A percentile compares a stretch with the other conserved stretches of the same genome.
Conservation (phyloP, 2,329 filamentous ascomycete genomes). For the Fusarium oligoseptatum region DNA sequence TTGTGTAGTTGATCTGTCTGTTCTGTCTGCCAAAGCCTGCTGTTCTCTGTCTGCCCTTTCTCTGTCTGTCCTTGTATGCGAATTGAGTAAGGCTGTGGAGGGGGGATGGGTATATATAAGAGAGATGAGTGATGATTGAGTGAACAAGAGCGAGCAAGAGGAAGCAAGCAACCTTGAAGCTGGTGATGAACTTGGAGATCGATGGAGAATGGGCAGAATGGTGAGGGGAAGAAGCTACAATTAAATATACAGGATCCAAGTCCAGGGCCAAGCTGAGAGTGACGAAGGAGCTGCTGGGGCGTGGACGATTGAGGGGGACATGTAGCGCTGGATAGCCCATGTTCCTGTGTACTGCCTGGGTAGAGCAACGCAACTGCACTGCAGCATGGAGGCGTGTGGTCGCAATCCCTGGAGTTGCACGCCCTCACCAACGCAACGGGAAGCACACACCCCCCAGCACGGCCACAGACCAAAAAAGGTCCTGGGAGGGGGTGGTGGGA, state of each 20-base stretch:
- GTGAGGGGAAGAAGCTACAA: slow-evolving; percentile 49
- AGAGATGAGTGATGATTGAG: slow-evolving; percentile 13
- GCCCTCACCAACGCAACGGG: neutral
- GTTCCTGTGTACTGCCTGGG: slow-evolving; percentile 5
- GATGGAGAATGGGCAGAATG: slow-evolving; percentile 34
- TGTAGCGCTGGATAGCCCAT: slow-evolving; percentile 16
- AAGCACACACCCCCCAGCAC: slow-evolving; percentile 23
- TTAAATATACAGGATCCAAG: slow-evolving; percentile 47
- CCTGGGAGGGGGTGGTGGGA: slow-evolving; percentile 28
- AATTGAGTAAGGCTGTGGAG: slow-evolving; percentile 15
- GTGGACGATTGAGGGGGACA: slow-evolving; percentile 22
- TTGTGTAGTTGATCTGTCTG: slow-evolving; percentile 13
- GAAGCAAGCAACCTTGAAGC: slow-evolving; percentile 31
- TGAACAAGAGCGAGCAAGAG: slow-evolving; percentile 18
- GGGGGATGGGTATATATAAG: slow-evolving; percentile 25
- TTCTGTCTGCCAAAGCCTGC: slow-evolving; percentile 21
- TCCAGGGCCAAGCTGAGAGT: slow-evolving; percentile 32
- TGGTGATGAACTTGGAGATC: slow-evolving; percentile 40
- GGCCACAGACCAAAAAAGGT: slow-evolving; percentile 41
- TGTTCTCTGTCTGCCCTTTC: slow-evolving; percentile 29
- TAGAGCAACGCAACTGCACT: neutral
- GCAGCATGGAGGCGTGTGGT: neutral
- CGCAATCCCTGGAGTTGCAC: slow-evolving; percentile 5
- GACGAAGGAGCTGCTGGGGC: slow-evolving; percentile 28
- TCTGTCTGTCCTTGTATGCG: slow-evolving; percentile 29